Evolutionary conservation across 768 basidiomycete genomes (phyloP), one percentile per base, ranked within the genome.

Genomic region (Phanerochaete sordida): DNA sequence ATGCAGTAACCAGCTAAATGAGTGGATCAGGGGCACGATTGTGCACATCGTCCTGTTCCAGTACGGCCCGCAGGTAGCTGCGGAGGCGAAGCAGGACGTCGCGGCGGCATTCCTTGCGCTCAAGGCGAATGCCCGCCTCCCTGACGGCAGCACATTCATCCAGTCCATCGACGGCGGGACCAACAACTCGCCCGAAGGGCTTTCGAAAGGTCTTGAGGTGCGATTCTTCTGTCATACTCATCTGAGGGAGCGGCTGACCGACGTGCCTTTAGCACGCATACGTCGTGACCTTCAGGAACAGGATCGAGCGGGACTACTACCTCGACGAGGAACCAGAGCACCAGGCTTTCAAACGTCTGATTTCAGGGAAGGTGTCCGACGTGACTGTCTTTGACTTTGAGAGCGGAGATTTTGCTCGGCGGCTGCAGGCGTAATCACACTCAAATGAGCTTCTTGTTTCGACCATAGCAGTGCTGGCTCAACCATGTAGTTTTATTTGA

Each of bases 21-120:
- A n/a, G n/a, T n/a, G n/a, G 33, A 7, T 7, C 55, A 56, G 55
- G 31, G 48, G 47, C 30, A 16, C 54, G 27, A 47, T 52, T 46
- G 33, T 57, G 12, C 60, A 61, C 26, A 57, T 61, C 33, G 60
- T 61, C n/a, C 13, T 61, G 55, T 56, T 61, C 48, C 28, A 56
- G 48, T 61, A 61, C 48, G 30, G 12, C 8, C 46, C 53, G n/a
- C 6, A 30, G 23, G 46, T 61, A 16, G 19, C 54, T 23, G 45
- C 44, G 6, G 9, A 26, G 43, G 49, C 39, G 28, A 51, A 54
- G 39, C 27, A 24, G 11, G 28, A 51, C 43, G 56, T 62, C 43
- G 16, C 43, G 12, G 21, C 39, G n/a, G 56, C 61, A 16, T 62
- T 62, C 56, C n/a, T 53, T 23, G 61, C 56, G 46, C 48, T 61